phyloP scores from a whole-genome alignment of 2,329 filamentous ascomycete genomes.

The Chaetomium sp. region DNA sequence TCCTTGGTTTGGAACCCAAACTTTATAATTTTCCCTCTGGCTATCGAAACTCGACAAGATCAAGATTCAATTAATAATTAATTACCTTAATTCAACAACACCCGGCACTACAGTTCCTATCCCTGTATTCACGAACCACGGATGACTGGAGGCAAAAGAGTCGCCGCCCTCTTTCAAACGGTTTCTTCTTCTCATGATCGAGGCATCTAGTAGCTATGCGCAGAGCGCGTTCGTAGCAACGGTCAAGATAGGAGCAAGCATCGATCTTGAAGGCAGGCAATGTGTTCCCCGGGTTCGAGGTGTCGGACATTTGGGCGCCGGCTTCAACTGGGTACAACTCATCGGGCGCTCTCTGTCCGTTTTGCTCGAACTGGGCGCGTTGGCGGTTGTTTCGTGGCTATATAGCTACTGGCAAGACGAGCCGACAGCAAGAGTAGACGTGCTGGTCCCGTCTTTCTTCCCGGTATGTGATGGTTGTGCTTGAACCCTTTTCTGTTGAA shows the following conservation, averaged over 20 bases:
- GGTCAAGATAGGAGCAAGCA: not conserved
- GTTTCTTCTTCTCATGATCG: not conserved
- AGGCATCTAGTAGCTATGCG: not conserved
- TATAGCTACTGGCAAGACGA: slow-evolving; percentile 16
- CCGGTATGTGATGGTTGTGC: slow-evolving; percentile 7
- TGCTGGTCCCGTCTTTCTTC: slow-evolving; percentile 21
- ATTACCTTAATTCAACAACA: no score
- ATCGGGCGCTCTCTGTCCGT: slow-evolving; percentile 10
- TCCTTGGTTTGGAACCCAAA: no score
- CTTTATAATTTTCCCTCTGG: no score
- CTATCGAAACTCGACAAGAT: no score
- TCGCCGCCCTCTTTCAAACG: no score
- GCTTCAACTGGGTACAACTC: slow-evolving; percentile 15
- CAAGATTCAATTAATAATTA: no score
- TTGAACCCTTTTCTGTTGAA: not conserved
- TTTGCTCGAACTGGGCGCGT: slow-evolving; percentile 11
- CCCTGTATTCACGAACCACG: no score
- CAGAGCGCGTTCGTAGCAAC: not conserved
- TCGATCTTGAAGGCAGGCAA: not conserved
- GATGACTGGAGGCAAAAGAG: no score
- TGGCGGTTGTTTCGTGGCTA: slow-evolving; percentile 16
- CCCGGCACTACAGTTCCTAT: no score
- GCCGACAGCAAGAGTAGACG: slow-evolving; percentile 16
- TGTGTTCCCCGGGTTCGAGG: slow-evolving; percentile 3
- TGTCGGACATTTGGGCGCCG: slow-evolving; percentile 4